Conservation (phyloP, 2,329 filamentous ascomycete species). For the Rhinocladiella mackenziei region DNA sequence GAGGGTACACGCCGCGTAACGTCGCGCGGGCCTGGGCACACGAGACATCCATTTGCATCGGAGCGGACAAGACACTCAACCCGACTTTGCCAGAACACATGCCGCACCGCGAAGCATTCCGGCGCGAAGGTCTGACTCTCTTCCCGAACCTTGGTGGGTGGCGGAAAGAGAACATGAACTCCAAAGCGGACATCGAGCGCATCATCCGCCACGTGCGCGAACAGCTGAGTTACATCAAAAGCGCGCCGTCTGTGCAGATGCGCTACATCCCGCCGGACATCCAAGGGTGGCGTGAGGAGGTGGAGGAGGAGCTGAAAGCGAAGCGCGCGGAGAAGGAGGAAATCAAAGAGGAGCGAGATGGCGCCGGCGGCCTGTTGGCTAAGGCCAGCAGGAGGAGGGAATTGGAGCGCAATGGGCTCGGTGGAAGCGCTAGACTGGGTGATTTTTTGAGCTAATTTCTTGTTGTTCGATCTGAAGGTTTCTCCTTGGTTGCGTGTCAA, state of each 20-base stretch:
- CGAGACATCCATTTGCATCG: constrained; percentile 87
- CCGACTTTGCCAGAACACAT: constrained; percentile 73
- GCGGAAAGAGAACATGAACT: constrained; percentile 71
- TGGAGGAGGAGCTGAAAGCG: constrained; percentile 44
- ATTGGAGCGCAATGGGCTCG: constrained; percentile 21
- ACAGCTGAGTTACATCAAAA: constrained; percentile 79
- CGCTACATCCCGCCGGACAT: constrained; percentile 75
- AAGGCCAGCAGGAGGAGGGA: constrained; percentile 27
- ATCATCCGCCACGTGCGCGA: constrained; percentile 76
- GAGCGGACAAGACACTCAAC: constrained; percentile 65
- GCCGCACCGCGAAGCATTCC: constrained; percentile 84
- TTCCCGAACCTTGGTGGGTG: constrained; percentile 75
- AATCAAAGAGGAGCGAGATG: constrained; percentile 39
- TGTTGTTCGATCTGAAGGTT: no score
- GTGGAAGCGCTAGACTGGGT: constrained; percentile 7
- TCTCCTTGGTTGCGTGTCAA: no score
- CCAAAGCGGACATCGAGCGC: constrained; percentile 67
- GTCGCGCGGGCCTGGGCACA: constrained; percentile 96
- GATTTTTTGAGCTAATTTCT: not conserved
- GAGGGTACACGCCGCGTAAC: constrained; percentile 93
- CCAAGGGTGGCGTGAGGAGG: constrained; percentile 50
- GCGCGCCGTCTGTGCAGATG: constrained; percentile 83
- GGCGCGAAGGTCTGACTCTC: constrained; percentile 71
- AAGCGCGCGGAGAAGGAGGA: constrained; percentile 43
- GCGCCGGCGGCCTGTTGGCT: constrained; percentile 29